Percentiles rank a stretch among this genome's conserved stretches.
Evolutionary conservation across 2,329 filamentous ascomycete species (phyloP).

Genomic region (Trichophyton schoenleinii): DNA sequence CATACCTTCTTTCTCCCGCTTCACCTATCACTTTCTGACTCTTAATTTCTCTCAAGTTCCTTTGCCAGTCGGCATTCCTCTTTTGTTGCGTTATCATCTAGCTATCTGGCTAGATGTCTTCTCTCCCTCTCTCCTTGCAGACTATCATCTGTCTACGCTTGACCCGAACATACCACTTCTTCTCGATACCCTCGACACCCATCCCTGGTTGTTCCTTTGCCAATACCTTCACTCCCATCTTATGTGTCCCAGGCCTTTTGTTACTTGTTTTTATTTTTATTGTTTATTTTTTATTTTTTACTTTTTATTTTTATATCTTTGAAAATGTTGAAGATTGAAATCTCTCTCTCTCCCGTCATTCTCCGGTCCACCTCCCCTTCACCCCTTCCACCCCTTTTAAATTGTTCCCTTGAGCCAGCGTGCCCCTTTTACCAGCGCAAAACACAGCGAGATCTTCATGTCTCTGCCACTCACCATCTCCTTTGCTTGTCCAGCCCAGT

Average conservation of each 20-base stretch:
- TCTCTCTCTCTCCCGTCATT: too few species aligned
- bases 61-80: slow-evolving; percentile 11
- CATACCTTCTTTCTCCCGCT: background rate
- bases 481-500: background rate
- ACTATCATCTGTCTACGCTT: background rate
- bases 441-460: background rate
- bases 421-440: background rate
- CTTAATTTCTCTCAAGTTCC: slow-evolving; percentile 13
- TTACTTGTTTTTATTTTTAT: background rate
- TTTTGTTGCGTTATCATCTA: slow-evolving; percentile 10
- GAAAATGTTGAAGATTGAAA: slow-evolving; percentile 3
- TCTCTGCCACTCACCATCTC: background rate
- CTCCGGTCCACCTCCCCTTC: slow-evolving; percentile 3
- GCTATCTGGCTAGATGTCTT: background rate
- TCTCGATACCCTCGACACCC: background rate
- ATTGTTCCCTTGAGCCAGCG: background rate
- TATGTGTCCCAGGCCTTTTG: background rate
- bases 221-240: background rate
- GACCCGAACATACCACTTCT: background rate
- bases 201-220: background rate
- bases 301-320: background rate
- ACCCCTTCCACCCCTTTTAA: slow-evolving; percentile 9
- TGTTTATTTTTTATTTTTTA: background rate
- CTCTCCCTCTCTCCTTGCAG: background rate
- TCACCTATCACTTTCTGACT: background rate